Conservation (phyloP, 495 filamentous ascomycete species). For the Aspergillus conjunctus region DNA sequence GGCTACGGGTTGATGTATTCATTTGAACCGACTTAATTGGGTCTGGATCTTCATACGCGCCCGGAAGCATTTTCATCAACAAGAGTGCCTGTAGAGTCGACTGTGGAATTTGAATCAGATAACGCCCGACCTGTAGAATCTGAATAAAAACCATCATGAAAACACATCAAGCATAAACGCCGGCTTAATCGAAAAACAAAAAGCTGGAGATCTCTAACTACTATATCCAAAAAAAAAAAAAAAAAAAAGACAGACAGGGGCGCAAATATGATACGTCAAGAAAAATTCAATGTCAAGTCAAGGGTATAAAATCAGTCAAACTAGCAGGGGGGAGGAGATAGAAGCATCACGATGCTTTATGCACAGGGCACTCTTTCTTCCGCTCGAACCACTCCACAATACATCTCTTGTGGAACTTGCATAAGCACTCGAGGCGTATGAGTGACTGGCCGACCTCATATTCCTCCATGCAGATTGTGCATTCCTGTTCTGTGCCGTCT, state of each 20-base stretch:
- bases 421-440: slow-evolving; percentile 87
- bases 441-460: slow-evolving; percentile 83
- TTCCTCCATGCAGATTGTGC: slow-evolving; percentile 95
- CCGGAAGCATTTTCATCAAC: background rate
- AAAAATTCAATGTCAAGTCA: background rate
- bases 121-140: slow-evolving; percentile 11
- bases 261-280: background rate
- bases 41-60: background rate
- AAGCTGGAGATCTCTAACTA: slow-evolving; percentile 9
- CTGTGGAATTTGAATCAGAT: background rate
- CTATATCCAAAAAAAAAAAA: slow-evolving; percentile 7
- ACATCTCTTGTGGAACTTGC: slow-evolving; percentile 82
- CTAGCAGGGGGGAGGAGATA: slow-evolving; percentile 9
- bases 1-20: background rate
- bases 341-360: slow-evolving; percentile 42
- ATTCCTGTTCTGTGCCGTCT: slow-evolving; percentile 65
- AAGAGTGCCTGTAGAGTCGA: background rate
- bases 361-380: slow-evolving; percentile 57
- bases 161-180: slow-evolving; percentile 14
- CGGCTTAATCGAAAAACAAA: slow-evolving; percentile 12
- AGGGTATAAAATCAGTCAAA: background rate
- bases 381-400: slow-evolving; percentile 60
- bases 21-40: background rate
- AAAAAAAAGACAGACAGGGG: too few species aligned
- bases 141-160: slow-evolving; percentile 1